These are phyloP conservation scores for Beauveria sp. DNA, from an alignment of 2,329 filamentous ascomycete genomes.

Conservation along the genomic window DNA sequence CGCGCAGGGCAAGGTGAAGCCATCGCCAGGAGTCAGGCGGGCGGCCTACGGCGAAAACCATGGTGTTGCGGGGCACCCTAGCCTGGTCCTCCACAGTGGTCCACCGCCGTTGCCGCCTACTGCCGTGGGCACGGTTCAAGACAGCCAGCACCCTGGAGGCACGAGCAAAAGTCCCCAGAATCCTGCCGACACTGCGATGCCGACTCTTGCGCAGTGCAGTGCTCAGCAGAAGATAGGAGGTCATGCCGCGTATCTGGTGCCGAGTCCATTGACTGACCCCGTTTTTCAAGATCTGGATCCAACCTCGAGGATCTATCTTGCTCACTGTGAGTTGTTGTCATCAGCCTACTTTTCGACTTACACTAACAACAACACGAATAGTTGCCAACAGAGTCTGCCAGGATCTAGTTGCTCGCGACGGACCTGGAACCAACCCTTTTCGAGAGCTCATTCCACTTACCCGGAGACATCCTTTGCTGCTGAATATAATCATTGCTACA, in stretches of 20 bases:
- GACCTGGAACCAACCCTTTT: conserved; percentile 38
- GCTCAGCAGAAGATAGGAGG: neutral
- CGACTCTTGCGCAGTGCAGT: neutral
- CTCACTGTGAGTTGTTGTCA: conserved; percentile 37
- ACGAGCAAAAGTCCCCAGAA: neutral
- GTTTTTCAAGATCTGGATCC: conserved; percentile 45
- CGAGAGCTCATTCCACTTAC: conserved; percentile 41
- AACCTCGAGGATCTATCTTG: conserved; percentile 38
- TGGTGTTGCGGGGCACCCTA: conserved; percentile 13
- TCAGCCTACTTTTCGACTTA: neutral
- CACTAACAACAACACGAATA: conserved; percentile 23
- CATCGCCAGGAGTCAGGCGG: conserved; percentile 20
- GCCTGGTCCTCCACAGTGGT: conserved; percentile 7
- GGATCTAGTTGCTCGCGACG: conserved; percentile 45
- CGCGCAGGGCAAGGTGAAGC: conserved; percentile 37
- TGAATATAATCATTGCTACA: conserved; percentile 41
- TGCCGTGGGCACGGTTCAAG: neutral
- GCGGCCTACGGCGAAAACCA: conserved; percentile 15
- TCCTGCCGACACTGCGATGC: neutral
- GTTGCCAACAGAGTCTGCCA: conserved; percentile 43
- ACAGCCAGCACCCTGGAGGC: neutral
- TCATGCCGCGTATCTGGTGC: neutral
- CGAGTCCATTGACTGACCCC: conserved; percentile 39
- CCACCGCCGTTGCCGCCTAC: neutral
- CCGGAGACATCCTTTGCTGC: conserved; percentile 35